Evolutionary conservation across 257 asterid species (phyloP).

Genomic region (Ligustrum vulgare): DNA sequence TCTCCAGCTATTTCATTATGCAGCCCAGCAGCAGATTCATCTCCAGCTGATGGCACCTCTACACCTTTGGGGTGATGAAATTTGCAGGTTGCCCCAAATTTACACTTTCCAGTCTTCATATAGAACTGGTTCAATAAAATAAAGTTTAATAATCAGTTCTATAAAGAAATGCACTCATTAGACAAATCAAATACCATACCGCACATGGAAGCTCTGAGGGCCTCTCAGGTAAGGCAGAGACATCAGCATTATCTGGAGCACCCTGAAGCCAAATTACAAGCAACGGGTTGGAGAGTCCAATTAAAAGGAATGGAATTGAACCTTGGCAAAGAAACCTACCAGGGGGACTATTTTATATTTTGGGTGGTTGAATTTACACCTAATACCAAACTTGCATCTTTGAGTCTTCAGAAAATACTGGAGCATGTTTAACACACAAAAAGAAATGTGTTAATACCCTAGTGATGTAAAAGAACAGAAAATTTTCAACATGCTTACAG

Average conservation of each 20-base stretch:
- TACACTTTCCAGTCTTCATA: conserved; percentile 93
- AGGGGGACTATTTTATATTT: conserved; percentile 44
- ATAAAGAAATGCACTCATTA: conserved; percentile 19
- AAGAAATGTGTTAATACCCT: conserved; percentile 18
- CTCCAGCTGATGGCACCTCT: conserved; percentile 45
- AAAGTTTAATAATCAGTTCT: conserved; percentile 7
- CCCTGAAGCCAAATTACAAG: conserved; percentile 48
- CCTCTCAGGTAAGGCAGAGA: conserved; percentile 72
- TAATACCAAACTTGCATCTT: conserved; percentile 81
- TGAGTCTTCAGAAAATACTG: conserved; percentile 93
- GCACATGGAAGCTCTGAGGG: conserved; percentile 94
- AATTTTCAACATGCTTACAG: conserved; percentile 54
- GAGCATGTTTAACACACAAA: conserved; percentile 20
- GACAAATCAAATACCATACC: conserved; percentile 52
- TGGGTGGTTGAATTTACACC: conserved; percentile 97
- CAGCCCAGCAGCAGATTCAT: conserved; percentile 44
- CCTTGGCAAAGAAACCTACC: conserved; percentile 44
- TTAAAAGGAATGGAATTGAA: conserved; percentile 14
- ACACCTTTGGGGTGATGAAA: conserved; percentile 92
- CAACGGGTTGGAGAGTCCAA: conserved; percentile 6
- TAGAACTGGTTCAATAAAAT: conserved; percentile 68
- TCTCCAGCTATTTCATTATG: conserved; percentile 48
- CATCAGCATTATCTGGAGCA: conserved; percentile 48
- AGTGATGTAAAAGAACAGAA: conserved; percentile 17
- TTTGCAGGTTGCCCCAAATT: conserved; percentile 86